Conservation (phyloP, 176 grass and related monocot genomes). For the Tillandsia fasciculata region DNA sequence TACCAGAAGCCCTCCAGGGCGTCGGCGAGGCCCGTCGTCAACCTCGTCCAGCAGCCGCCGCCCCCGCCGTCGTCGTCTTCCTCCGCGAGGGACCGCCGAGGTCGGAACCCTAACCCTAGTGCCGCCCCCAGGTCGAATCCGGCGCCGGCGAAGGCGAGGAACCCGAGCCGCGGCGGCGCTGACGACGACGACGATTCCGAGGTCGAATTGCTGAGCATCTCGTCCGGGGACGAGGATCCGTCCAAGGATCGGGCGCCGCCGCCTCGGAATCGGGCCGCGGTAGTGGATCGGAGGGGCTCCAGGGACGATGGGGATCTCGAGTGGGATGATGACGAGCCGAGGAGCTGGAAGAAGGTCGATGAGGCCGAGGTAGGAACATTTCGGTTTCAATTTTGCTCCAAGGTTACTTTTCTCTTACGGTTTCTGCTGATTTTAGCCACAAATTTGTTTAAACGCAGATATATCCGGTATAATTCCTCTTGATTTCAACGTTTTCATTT, state of each 20-base stretch:
- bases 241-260: slow-evolving; percentile 43
- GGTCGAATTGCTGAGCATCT: slow-evolving; percentile 89
- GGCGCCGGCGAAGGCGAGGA: slow-evolving; percentile 20
- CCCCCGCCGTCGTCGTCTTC: slow-evolving; percentile 26
- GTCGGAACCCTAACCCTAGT: slow-evolving; percentile 7
- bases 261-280: slow-evolving; percentile 36
- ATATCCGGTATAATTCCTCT: too few species aligned
- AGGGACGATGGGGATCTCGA: slow-evolving; percentile 61
- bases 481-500: too few species aligned
- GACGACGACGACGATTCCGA: slow-evolving; percentile 95
- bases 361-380: slow-evolving; percentile 72
- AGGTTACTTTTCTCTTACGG: not conserved
- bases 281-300: slow-evolving; percentile 31
- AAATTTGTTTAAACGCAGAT: not conserved
- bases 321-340: slow-evolving; percentile 75
- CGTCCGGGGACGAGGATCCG: slow-evolving; percentile 83
- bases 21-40: slow-evolving; percentile 68
- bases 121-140: slow-evolving; percentile 20
- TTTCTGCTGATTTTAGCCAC: not conserved
- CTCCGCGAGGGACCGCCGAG: slow-evolving; percentile 10
- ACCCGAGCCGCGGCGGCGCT: slow-evolving; percentile 42
- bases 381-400: too few species aligned
- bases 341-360: slow-evolving; percentile 96
- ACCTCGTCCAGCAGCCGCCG: slow-evolving; percentile 60
- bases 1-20: slow-evolving; percentile 62